Conservation (phyloP, 1,284 basidiomycete species). For the Flammula alnicola region DNA sequence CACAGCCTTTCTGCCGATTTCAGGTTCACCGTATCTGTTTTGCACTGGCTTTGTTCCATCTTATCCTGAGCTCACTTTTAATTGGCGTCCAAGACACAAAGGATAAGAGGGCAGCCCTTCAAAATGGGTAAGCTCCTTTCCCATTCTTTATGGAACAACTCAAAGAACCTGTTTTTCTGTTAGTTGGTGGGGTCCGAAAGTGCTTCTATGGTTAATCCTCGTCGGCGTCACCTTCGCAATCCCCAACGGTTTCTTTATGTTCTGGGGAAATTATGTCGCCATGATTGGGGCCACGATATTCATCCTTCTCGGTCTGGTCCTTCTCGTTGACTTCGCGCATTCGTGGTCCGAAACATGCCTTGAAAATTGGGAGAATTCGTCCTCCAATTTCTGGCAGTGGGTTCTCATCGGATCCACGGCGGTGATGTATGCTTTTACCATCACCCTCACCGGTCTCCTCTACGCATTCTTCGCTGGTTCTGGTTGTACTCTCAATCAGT, state of each 20-base stretch:
- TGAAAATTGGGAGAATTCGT: conserved; percentile 90
- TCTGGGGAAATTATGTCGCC: conserved; percentile 94
- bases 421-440: conserved; percentile 82
- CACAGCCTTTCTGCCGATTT: no score
- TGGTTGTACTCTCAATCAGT: conserved; percentile 89
- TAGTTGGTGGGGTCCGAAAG: conserved; percentile 99
- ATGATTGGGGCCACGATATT: conserved; percentile 93
- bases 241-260: conserved; percentile 93
- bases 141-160: neutral
- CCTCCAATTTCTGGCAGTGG: conserved; percentile 95
- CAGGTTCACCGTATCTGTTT: conserved; percentile 98
- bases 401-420: conserved; percentile 94
- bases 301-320: conserved; percentile 95
- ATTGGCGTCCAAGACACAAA: conserved; percentile 90
- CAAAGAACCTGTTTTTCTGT: conserved; percentile 9
- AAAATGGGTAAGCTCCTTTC: conserved; percentile 95
- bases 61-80: conserved; percentile 78
- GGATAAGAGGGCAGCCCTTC: conserved; percentile 90
- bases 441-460: conserved; percentile 86
- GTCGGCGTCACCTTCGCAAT: conserved; percentile 88
- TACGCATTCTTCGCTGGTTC: conserved; percentile 91
- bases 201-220: conserved; percentile 83
- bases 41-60: conserved; percentile 89
- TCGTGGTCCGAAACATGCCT: conserved; percentile 98
- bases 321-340: conserved; percentile 98